A percentile compares a stretch with the other conserved stretches of the same genome.
These are phyloP conservation scores for Gracilaria gracilis DNA, from an alignment of 23 red algal species.

Conservation along the genomic window DNA sequence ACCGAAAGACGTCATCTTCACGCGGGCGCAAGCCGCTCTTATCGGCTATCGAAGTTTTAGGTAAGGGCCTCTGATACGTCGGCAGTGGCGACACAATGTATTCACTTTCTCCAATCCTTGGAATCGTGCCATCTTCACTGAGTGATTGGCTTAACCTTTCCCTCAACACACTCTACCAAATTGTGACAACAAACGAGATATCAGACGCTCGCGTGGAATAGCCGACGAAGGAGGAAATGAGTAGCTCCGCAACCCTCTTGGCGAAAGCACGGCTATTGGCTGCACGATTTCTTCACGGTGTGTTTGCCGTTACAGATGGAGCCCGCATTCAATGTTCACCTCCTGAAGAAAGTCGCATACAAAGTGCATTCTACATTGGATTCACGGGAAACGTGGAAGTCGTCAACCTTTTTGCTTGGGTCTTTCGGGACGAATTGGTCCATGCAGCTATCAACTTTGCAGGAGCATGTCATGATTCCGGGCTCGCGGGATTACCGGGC, in stretches of 20 bases:
- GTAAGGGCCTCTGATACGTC: no score
- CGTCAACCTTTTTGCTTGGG: slow-evolving; percentile 38
- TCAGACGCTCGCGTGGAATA: no score
- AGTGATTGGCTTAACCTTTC: no score
- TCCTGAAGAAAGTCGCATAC: background rate
- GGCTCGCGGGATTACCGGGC: background rate
- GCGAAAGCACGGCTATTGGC: background rate
- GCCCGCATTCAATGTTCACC: slow-evolving; percentile 14
- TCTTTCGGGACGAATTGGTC: background rate
- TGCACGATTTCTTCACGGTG: background rate
- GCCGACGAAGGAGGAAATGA: background rate
- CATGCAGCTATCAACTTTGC: slow-evolving; percentile 23
- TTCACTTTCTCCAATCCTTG: no score
- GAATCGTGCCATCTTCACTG: no score
- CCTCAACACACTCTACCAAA: no score
- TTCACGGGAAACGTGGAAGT: slow-evolving; percentile 30
- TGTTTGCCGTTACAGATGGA: slow-evolving; percentile 31
- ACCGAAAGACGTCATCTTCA: no score
- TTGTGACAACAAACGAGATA: no score
- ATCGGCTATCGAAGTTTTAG: no score
- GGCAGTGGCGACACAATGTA: no score
- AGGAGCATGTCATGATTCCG: slow-evolving; percentile 2
- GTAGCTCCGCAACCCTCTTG: background rate
- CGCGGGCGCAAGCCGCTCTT: no score
- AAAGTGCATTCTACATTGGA: slow-evolving; percentile 31